These are phyloP conservation scores for Euptelea pleiosperma DNA, from an alignment of 164 flowering plant genomes.

Conservation along the genomic window DNA sequence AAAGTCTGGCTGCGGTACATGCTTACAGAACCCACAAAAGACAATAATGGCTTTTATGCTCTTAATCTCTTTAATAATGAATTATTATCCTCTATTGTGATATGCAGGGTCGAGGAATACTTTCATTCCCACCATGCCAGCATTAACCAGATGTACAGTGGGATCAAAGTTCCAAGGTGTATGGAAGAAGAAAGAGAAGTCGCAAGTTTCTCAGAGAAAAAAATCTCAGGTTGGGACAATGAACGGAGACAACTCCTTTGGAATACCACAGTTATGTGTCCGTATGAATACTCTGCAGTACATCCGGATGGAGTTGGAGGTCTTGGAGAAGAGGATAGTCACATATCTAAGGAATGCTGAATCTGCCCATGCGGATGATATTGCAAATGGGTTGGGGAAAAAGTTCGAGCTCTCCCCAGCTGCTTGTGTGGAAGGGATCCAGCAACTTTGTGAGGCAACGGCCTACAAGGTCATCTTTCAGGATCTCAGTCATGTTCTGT, in stretches of 20 bases:
- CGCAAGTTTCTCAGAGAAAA: conserved; percentile 36
- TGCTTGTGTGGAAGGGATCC: conserved; percentile 72
- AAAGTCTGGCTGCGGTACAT: conserved; percentile 94
- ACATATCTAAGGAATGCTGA: conserved; percentile 41
- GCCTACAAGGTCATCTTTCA: conserved; percentile 73
- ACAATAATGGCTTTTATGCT: background rate
- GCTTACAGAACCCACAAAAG: background rate
- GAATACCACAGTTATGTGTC: conserved; percentile 65
- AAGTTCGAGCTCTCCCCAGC: conserved; percentile 57
- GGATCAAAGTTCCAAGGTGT: conserved; percentile 70
- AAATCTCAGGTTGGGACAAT: conserved; percentile 57
- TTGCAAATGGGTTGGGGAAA: conserved; percentile 38
- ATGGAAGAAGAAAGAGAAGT: conserved; percentile 82
- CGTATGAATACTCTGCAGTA: conserved; percentile 82
- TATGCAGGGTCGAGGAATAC: conserved; percentile 70
- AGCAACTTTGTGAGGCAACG: conserved; percentile 65
- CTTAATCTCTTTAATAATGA: conserved; percentile 2
- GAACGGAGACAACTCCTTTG: conserved; percentile 43
- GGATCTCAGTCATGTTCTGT: conserved; percentile 59
- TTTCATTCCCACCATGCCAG: conserved; percentile 82
- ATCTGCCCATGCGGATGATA: conserved; percentile 31
- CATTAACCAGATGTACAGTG: conserved; percentile 78
- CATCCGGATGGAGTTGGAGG: conserved; percentile 55
- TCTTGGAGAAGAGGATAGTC: conserved; percentile 45
- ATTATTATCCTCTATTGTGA: conserved; percentile 12